Base-by-base conservation (phyloP, 345 rosid species). In the Murraya koenigii region DNA sequence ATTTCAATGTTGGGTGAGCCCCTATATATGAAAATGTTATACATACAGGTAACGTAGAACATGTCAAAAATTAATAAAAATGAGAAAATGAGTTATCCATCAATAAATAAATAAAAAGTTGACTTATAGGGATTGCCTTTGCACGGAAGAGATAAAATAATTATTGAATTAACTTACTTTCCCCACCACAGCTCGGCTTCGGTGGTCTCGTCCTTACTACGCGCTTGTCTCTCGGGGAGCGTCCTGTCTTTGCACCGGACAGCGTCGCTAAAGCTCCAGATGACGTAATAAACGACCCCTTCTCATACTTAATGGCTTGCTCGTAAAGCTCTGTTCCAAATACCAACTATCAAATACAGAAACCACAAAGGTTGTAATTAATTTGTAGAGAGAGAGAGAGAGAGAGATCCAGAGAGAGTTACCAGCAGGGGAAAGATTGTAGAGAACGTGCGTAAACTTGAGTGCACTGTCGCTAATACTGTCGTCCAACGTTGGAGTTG, bases 361-460 rank as follows among this genome's bases (percentile, higher is more conserved):
- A 44, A 3, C 15, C 49, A 3, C 49, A 4, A 3, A 17, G 49
- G 49, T 13, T 44, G 17, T 5, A 52, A 52, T 52, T 52, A 52
- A 17, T 52, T 17, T 44, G 49, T 44, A 30, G 32, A 30, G 32
- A 30, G 32, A 30, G 32, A 30, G 32, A 30, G 32, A 30, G 32
- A 30, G 32, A 30, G 32, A 30, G n/a, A n/a, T n/a, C n/a, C n/a
- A n/a, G 32, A 44, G 17, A 44, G 15, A 23, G 47, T 39, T 85
- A 92, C 98, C 99, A n/a, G 94, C 98, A 8, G 97, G 99, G 44
- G 97, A 91, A 44, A 96, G 97, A 76, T 94, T 94, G 87, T 96
- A 93, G 55, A 94, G 97, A 69, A 96, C 83, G 62, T 94, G 99
- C 11, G 99, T 96, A 84, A 96, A 94, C 75, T 96, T 95, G 83